phyloP scores from a whole-genome alignment of 305 asterid species.

The Fraxinus velutina region DNA sequence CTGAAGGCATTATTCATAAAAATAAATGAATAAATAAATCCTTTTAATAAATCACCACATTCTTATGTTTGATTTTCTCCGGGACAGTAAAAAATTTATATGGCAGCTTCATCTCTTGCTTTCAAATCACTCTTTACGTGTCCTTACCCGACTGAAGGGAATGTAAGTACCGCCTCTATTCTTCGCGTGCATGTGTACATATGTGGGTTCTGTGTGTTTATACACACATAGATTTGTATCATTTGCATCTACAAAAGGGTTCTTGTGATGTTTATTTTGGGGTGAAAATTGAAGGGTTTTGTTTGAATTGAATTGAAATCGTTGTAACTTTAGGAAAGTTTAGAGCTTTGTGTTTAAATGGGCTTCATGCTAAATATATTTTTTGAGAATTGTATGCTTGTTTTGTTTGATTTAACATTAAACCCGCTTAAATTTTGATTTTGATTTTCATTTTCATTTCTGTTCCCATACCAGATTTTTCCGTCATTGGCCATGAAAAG shows the following conservation, averaged over 20 bases:
- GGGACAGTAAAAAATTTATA: slow-evolving; percentile 2
- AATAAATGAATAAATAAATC: background rate
- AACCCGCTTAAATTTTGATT: background rate
- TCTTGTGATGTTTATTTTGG: background rate
- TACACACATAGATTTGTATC: background rate
- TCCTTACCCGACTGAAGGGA: slow-evolving; percentile 3
- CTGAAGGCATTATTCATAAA: background rate
- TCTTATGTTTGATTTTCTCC: background rate
- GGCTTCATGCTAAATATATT: background rate
- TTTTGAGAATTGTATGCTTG: background rate
- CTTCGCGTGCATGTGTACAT: background rate
- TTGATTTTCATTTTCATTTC: background rate
- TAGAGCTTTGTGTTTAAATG: slow-evolving; percentile 3
- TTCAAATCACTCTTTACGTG: slow-evolving; percentile 34
- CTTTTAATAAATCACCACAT: background rate
- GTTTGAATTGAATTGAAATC: slow-evolving; percentile 10
- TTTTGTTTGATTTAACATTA: background rate
- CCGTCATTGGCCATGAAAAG: background rate
- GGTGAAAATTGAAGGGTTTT: background rate
- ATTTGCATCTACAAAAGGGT: background rate
- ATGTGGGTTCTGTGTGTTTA: background rate
- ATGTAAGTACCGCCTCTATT: background rate
- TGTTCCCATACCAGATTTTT: background rate
- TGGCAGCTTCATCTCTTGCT: slow-evolving; percentile 47
- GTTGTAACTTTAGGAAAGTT: background rate